Conservation (phyloP, 345 rosid genomes). For the Fremontodendron californicum region DNA sequence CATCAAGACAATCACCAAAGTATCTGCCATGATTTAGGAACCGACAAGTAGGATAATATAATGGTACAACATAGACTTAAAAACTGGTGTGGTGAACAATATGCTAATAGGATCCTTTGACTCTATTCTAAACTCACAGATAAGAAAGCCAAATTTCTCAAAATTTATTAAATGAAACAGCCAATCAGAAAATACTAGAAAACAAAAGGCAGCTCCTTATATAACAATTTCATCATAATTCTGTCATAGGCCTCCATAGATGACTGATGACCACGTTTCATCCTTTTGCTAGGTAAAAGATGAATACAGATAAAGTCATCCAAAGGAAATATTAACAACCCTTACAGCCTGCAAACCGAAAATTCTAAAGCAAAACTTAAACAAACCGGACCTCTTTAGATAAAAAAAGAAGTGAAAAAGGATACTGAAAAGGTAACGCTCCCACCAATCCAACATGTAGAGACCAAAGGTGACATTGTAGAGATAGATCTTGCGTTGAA, state of each 20-base stretch:
- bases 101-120: neutral
- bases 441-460: slow-evolving; percentile 99
- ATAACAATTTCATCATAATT: neutral
- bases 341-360: neutral
- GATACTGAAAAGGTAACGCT: slow-evolving; percentile 96
- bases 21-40: slow-evolving; percentile 58
- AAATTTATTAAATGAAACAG: neutral
- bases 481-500: slow-evolving; percentile 92
- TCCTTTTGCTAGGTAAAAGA: neutral
- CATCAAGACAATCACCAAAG: slow-evolving; percentile 74
- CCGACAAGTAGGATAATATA: slow-evolving; percentile 7
- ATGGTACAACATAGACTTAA: neutral
- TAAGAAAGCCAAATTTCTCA: neutral
- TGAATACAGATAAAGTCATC: neutral
- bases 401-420: slow-evolving; percentile 22
- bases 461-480: slow-evolving; percentile 96
- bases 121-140: neutral
- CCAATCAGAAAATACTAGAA: neutral
- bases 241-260: neutral
- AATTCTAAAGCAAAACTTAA: neutral
- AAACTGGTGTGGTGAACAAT: neutral
- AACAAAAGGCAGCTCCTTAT: neutral
- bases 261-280: neutral
- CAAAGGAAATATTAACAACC: neutral
- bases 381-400: slow-evolving; percentile 15